Evolutionary conservation across 2,329 filamentous ascomycete species (phyloP).

Genomic region (Cladophialophora psammophila): DNA sequence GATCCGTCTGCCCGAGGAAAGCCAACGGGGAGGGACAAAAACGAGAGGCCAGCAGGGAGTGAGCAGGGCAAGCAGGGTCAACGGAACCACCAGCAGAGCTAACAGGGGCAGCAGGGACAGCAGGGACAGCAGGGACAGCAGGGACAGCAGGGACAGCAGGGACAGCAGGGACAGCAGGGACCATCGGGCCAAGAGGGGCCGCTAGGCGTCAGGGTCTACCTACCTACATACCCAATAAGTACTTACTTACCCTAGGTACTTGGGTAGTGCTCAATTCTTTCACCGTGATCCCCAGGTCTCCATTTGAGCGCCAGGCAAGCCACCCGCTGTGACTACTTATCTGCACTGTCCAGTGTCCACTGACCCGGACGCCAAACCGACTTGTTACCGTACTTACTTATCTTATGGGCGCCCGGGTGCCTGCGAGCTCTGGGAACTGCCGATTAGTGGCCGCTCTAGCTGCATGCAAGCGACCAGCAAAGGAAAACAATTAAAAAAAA

Average conservation of each 20-base stretch:
- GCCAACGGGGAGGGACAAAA: slow-evolving; percentile 4
- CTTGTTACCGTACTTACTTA: too few relatives aligned
- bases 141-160: neutral
- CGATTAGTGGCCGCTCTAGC: slow-evolving; percentile 7
- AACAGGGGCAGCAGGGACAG: neutral
- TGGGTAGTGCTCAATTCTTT: too few relatives aligned
- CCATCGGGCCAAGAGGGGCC: neutral
- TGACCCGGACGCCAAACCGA: neutral
- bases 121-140: too few relatives aligned
- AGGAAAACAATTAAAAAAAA: neutral
- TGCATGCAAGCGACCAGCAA: neutral
- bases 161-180: too few relatives aligned
- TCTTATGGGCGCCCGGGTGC: neutral
- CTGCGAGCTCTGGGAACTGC: slow-evolving; percentile 22
- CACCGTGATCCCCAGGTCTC: neutral
- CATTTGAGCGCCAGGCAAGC: slow-evolving; percentile 5
- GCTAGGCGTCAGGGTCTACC: slow-evolving; percentile 10
- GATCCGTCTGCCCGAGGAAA: slow-evolving; percentile 8
- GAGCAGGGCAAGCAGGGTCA: neutral
- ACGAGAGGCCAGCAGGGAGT: too few relatives aligned
- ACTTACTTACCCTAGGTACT: neutral
- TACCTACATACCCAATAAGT: too few relatives aligned
- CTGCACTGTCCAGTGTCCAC: neutral
- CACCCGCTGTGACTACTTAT: slow-evolving; percentile 5
- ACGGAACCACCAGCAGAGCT: neutral